Evolutionary conservation across 2,329 filamentous ascomycete genomes (phyloP).

Genomic region (Delphinella strobiligena): DNA sequence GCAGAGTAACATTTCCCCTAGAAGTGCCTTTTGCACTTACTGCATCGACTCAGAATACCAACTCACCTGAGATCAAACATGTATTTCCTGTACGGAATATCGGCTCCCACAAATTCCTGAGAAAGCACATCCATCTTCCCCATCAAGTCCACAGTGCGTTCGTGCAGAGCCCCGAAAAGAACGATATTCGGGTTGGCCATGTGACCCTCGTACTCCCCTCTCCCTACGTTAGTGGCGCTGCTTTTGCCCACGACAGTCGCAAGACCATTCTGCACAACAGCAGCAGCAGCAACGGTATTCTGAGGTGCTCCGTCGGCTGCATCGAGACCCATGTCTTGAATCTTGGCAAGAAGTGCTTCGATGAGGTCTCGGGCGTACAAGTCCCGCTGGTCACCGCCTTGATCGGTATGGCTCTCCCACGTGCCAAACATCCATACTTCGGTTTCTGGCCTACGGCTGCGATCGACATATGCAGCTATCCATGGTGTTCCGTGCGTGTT

Average conservation of each 20-base stretch:
- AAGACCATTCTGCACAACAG: neutral
- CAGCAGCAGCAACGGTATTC: neutral
- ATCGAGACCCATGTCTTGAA: neutral
- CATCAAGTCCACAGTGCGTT: conserved; percentile 13
- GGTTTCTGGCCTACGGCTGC: conserved; percentile 49
- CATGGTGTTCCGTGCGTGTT: conserved; percentile 11
- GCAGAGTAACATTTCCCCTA: no score
- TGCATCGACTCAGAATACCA: no score
- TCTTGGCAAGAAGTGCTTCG: neutral
- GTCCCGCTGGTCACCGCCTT: neutral
- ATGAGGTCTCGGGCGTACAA: neutral
- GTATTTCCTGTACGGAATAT: conserved; percentile 10
- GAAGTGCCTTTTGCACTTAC: no score
- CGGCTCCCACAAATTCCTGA: conserved; percentile 8
- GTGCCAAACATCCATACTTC: conserved; percentile 49
- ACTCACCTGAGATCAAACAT: conserved; percentile 9
- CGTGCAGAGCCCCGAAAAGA: conserved; percentile 21
- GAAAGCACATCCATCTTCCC: conserved; percentile 13
- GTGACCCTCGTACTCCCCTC: conserved; percentile 4
- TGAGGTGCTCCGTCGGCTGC: neutral
- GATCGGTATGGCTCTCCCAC: conserved; percentile 14
- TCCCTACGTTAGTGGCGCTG: neutral
- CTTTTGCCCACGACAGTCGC: neutral
- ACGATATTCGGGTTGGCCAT: conserved; percentile 2
- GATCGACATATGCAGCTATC: conserved; percentile 52